phyloP scores from a whole-genome alignment of 2,329 filamentous ascomycete species.

The Lecanicillium sp. region DNA sequence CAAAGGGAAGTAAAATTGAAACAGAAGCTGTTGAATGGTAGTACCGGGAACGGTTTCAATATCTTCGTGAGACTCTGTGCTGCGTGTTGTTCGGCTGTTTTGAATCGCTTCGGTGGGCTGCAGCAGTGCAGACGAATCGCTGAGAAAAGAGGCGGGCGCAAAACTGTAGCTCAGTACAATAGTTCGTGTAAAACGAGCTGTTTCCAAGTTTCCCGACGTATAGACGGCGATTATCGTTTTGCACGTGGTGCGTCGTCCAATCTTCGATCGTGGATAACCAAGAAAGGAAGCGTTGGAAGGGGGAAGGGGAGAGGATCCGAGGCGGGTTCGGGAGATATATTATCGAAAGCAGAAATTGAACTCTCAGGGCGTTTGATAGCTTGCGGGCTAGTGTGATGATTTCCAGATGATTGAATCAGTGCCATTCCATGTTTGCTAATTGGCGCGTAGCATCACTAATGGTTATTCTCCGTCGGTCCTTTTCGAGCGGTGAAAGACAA shows the following conservation, averaged over 20 bases:
- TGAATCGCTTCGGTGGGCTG: slow-evolving; percentile 6
- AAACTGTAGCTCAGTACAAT: too few species aligned
- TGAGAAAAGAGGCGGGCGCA: neutral
- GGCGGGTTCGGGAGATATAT: neutral
- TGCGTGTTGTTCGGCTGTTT: slow-evolving; percentile 11
- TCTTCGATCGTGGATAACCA: too few species aligned
- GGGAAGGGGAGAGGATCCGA: too few species aligned
- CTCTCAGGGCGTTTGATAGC: neutral
- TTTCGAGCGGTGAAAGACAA: slow-evolving; percentile 4
- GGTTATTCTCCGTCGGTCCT: slow-evolving; percentile 11
- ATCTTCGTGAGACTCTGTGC: slow-evolving; percentile 6
- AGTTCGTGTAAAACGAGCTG: too few species aligned
- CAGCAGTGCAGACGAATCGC: neutral
- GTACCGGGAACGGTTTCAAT: slow-evolving; percentile 7
- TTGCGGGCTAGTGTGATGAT: neutral
- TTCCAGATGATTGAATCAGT: neutral
- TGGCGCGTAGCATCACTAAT: neutral
- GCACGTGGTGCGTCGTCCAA: too few species aligned
- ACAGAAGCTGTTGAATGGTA: neutral
- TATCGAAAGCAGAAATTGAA: neutral
- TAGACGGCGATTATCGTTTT: too few species aligned
- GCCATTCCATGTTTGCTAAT: slow-evolving; percentile 8
- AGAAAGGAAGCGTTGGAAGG: too few species aligned
- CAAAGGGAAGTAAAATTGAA: slow-evolving; percentile 6
- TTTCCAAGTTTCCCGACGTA: too few species aligned